These are phyloP conservation scores for Pseudogymnoascus sp. DNA, from an alignment of 2,329 filamentous ascomycete genomes.

Conservation along the genomic window DNA sequence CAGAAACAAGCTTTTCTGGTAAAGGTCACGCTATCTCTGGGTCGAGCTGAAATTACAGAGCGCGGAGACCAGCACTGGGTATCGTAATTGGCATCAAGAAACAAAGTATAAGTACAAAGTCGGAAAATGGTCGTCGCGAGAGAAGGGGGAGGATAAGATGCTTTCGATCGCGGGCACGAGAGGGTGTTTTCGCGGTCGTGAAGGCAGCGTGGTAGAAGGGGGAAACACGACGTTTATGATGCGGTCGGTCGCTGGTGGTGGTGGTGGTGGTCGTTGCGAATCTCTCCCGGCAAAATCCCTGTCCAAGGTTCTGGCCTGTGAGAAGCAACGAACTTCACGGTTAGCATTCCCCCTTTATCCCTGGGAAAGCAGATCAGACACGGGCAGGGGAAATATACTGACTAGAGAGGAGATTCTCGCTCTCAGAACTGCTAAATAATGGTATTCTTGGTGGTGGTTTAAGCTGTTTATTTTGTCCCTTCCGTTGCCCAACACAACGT, in stretches of 20 bases:
- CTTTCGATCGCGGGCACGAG: slow-evolving; percentile 4
- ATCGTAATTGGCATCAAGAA: slow-evolving; percentile 27
- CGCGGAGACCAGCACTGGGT: slow-evolving; percentile 19
- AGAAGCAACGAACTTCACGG: background rate
- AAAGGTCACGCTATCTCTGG: slow-evolving; percentile 7
- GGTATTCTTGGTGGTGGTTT: slow-evolving; percentile 9
- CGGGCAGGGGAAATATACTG: background rate
- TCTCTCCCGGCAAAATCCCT: slow-evolving; percentile 11
- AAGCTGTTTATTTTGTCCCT: slow-evolving; percentile 6
- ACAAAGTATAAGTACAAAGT: slow-evolving; percentile 21
- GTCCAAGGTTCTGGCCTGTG: slow-evolving; percentile 6
- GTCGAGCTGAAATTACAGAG: slow-evolving; percentile 13
- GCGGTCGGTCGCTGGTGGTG: slow-evolving; percentile 2
- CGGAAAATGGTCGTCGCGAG: slow-evolving; percentile 10
- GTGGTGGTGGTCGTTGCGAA: slow-evolving; percentile 3
- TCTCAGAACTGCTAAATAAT: slow-evolving; percentile 5
- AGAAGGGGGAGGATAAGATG: background rate
- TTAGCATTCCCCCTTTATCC: background rate
- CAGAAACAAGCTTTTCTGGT: slow-evolving; percentile 4
- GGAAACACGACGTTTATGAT: slow-evolving; percentile 6
- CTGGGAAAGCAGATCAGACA: background rate
- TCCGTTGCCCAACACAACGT: slow-evolving; percentile 7
- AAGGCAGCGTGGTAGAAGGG: slow-evolving; percentile 10
- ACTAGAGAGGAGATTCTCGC: background rate
- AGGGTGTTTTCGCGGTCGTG: slow-evolving; percentile 4